Evolutionary conservation across 768 basidiomycete species (phyloP).

Genomic region (Lactarius akahatsu): DNA sequence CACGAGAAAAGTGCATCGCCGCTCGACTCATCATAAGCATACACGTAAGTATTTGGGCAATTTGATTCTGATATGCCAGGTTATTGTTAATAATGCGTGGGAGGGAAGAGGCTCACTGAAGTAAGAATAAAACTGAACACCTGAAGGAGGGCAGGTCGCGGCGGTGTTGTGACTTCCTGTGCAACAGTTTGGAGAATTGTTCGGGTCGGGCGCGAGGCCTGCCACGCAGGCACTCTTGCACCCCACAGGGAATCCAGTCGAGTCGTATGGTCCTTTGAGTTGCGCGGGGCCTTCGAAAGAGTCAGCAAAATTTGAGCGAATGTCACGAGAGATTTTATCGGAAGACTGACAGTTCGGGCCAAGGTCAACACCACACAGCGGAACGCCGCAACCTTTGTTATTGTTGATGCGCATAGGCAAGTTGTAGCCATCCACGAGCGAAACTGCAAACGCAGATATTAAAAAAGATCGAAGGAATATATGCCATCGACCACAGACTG

Average conservation of each 20-base stretch:
- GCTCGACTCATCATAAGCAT: slow-evolving; percentile 50
- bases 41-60: slow-evolving; percentile 50
- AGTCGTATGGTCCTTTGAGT: slow-evolving; percentile 40
- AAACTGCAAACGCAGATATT: slow-evolving; percentile 31
- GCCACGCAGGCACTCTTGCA: slow-evolving; percentile 47
- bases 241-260: slow-evolving; percentile 41
- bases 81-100: background rate
- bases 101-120: background rate
- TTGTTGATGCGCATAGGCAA: slow-evolving; percentile 39
- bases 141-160: slow-evolving; percentile 54
- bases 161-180: slow-evolving; percentile 45
- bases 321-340: background rate
- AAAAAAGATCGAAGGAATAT: background rate
- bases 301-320: background rate
- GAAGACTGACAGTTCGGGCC: slow-evolving; percentile 36
- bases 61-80: slow-evolving; percentile 37
- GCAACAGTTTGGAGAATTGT: slow-evolving; percentile 53
- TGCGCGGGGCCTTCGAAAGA: slow-evolving; percentile 36
- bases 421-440: slow-evolving; percentile 38
- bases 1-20: slow-evolving; percentile 50
- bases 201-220: slow-evolving; percentile 34
- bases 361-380: slow-evolving; percentile 40
- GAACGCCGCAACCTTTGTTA: slow-evolving; percentile 37
- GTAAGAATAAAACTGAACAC: slow-evolving; percentile 38
- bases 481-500: slow-evolving; percentile 17